A percentile compares a stretch with the other conserved stretches of the same genome.
These are phyloP conservation scores for Suillus clintonianus DNA, from an alignment of 768 basidiomycete genomes.

Conservation along the genomic window DNA sequence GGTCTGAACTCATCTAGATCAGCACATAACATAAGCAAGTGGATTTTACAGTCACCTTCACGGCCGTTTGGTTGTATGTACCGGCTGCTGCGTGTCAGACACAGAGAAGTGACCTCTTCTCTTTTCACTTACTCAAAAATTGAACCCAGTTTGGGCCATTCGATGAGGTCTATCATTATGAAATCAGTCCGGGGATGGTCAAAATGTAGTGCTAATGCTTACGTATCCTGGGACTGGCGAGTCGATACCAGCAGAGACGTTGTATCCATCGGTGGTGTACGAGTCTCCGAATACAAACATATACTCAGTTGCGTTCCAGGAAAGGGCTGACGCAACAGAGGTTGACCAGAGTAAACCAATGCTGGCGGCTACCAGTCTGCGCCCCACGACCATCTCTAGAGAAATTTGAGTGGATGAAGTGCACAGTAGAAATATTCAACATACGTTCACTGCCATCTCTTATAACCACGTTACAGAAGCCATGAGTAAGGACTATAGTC, in stretches of 20 bases:
- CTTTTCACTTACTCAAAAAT: conserved; percentile 42
- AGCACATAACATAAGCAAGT: background rate
- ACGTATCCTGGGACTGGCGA: conserved; percentile 55
- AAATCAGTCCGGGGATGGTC: conserved; percentile 4
- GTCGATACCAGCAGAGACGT: conserved; percentile 55
- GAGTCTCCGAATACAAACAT: conserved; percentile 67
- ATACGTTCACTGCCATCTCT: background rate
- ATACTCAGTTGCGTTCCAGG: conserved; percentile 56
- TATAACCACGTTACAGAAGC: conserved; percentile 10
- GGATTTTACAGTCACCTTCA: conserved; percentile 38
- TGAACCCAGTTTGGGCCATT: conserved; percentile 68
- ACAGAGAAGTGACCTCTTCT: background rate
- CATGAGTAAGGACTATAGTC: background rate
- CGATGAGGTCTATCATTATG: conserved; percentile 47
- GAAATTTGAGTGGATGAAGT: background rate
- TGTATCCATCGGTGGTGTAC: conserved; percentile 61
- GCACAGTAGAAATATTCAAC: background rate
- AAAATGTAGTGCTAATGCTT: conserved; percentile 18
- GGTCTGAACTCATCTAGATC: conserved; percentile 35
- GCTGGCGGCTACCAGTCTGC: conserved; percentile 3
- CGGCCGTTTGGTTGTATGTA: conserved; percentile 57
- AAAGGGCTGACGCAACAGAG: conserved; percentile 23
- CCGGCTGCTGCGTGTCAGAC: conserved; percentile 33
- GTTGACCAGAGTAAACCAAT: conserved; percentile 7
- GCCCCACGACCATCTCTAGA: conserved; percentile 14